A percentile compares a stretch with the other conserved stretches of the same genome.
These are phyloP conservation scores for Bryoglossum gracile DNA, from an alignment of 495 filamentous ascomycete genomes.

Conservation along the genomic window DNA sequence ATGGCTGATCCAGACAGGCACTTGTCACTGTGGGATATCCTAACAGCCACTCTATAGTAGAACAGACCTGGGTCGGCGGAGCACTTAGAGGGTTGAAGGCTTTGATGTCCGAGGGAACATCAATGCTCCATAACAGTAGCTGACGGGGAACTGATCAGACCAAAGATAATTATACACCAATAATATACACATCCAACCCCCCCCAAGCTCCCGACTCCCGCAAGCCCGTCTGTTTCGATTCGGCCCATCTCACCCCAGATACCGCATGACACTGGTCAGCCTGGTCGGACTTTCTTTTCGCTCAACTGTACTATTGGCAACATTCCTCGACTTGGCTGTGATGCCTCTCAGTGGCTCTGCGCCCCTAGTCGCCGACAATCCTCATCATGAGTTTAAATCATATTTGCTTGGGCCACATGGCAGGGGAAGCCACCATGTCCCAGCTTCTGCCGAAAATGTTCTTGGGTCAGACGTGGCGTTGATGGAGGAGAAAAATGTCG, in stretches of 20 bases:
- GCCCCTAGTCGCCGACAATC: conserved; percentile 1
- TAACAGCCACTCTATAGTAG: too few relatives aligned
- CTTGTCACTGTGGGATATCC: too few relatives aligned
- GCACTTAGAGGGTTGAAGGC: too few relatives aligned
- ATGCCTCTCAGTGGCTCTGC: conserved; percentile 16
- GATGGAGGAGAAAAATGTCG: background rate
- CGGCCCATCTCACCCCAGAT: conserved; percentile 2
- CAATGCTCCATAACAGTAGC: conserved; percentile 10
- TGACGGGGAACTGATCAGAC: background rate
- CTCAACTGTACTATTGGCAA: background rate
- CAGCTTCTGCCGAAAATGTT: conserved; percentile 13
- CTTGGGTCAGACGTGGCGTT: background rate
- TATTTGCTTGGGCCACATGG: conserved; percentile 20
- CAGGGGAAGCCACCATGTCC: conserved; percentile 7
- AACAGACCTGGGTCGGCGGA: background rate
- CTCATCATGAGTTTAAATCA: conserved; percentile 16
- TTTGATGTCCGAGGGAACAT: conserved; percentile 12
- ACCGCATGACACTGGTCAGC: conserved; percentile 18
- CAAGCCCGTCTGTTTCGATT: conserved; percentile 17
- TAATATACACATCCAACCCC: background rate
- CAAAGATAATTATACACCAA: background rate
- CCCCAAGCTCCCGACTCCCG: background rate
- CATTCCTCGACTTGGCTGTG: conserved; percentile 15
- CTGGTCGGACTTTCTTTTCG: background rate
- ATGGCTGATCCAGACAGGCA: too few relatives aligned